Conservation (phyloP, 1,139 yeast species). For the Sporopachydermia cereana region DNA sequence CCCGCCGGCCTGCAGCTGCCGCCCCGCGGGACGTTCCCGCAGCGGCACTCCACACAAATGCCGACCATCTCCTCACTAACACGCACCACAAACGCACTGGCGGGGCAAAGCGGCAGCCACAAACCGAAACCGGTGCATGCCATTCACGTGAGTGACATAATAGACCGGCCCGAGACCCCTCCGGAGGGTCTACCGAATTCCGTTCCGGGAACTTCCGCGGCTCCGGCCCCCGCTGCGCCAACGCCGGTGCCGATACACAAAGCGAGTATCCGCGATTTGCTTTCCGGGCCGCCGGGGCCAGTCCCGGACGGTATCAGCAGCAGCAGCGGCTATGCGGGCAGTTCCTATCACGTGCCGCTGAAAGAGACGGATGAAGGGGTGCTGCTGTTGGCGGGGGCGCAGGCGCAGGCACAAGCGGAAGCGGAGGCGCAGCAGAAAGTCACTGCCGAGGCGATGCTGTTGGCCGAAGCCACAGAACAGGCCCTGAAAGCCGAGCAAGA, state of each 20-base stretch:
- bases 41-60: not conserved
- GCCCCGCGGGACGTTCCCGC: not conserved
- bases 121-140: not conserved
- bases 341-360: no score
- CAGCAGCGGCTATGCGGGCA: not conserved
- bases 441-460: not conserved
- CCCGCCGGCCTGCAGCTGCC: not conserved
- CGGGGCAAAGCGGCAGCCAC: not conserved
- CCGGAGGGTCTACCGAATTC: no score
- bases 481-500: not conserved
- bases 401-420: conserved; percentile 1
- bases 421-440: not conserved
- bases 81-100: not conserved
- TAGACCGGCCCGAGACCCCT: not conserved
- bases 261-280: not conserved
- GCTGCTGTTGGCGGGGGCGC: not conserved
- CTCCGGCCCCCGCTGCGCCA: no score
- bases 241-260: not conserved
- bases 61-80: not conserved
- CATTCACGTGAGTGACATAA: conserved; percentile 3
- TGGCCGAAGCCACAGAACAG: not conserved
- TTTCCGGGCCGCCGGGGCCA: not conserved
- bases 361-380: not conserved
- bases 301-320: not conserved
- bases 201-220: no score